A percentile compares a stretch with the other conserved stretches of the same genome.
phyloP scores from a whole-genome alignment of 495 filamentous ascomycete species.

The Penicillium flavigenum region DNA sequence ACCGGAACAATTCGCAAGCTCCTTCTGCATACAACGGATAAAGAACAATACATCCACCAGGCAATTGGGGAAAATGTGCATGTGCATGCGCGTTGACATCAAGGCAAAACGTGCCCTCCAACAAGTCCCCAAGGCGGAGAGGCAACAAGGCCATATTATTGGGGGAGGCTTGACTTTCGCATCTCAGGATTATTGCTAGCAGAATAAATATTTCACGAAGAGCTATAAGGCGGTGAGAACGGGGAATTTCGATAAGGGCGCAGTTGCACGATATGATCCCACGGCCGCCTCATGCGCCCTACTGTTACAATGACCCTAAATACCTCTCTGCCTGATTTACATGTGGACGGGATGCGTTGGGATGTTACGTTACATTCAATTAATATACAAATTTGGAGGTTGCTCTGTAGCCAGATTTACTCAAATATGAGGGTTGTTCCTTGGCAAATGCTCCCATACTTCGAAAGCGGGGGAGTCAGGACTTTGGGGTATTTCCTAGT shows the following conservation, averaged over 20 bases:
- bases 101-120: constrained; percentile 6
- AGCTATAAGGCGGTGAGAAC: constrained; percentile 13
- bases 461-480: not conserved
- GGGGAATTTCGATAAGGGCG: constrained; percentile 16
- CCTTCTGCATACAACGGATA: constrained; percentile 31
- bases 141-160: not conserved
- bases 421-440: not conserved
- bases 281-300: constrained; percentile 21
- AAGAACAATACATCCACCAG: constrained; percentile 38
- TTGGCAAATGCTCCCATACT: not conserved
- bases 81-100: not conserved
- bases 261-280: constrained; percentile 20
- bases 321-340: not conserved
- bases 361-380: constrained; percentile 6
- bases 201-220: not conserved
- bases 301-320: not conserved
- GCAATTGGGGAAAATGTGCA: constrained; percentile 12
- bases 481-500: not conserved
- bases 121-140: constrained; percentile 6
- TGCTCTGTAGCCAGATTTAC: constrained; percentile 3
- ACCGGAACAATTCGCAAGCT: constrained; percentile 28
- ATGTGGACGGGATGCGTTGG: not conserved
- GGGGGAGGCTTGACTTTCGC: constrained; percentile 7
- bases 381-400: not conserved
- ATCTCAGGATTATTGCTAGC: not conserved